A percentile compares a stretch with the other conserved stretches of the same genome.
phyloP scores from a whole-genome alignment of 768 basidiomycete genomes.

The Floccularia luteovirens region DNA sequence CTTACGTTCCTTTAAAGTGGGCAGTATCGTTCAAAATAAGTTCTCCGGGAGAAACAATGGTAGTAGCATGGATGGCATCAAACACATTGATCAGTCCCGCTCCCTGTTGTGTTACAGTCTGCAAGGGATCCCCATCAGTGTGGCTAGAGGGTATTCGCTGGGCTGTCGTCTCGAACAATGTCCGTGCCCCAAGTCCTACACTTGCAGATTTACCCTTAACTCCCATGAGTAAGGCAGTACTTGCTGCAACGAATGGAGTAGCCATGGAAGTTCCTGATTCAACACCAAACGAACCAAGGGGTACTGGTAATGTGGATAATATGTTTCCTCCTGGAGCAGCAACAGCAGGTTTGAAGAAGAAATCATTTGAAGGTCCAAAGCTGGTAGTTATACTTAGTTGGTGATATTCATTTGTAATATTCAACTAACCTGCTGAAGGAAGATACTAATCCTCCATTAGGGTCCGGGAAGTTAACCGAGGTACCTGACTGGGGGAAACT shows the following conservation, averaged over 20 bases:
- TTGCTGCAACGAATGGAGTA: conserved; percentile 38
- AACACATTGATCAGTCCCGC: conserved; percentile 52
- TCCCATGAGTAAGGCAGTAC: conserved; percentile 33
- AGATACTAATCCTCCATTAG: conserved; percentile 48
- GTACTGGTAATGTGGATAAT: conserved; percentile 34
- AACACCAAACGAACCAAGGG: conserved; percentile 29
- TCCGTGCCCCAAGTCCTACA: conserved; percentile 20
- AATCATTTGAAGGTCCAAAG: conserved; percentile 55
- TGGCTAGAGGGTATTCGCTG: conserved; percentile 31
- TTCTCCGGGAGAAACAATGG: conserved; percentile 46
- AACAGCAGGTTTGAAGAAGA: conserved; percentile 48
- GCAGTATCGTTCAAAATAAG: conserved; percentile 61
- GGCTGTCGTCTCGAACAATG: conserved; percentile 43
- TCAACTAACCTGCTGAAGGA: conserved; percentile 32
- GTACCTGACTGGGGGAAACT: conserved; percentile 41
- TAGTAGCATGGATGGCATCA: conserved; percentile 44
- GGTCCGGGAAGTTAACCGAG: conserved; percentile 34
- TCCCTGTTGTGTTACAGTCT: conserved; percentile 46
- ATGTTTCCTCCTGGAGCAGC: conserved; percentile 48
- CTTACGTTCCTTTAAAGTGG: conserved; percentile 37
- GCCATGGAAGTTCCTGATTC: conserved; percentile 39
- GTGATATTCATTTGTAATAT: not conserved
- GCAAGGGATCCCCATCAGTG: conserved; percentile 40
- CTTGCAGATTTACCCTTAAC: conserved; percentile 25
- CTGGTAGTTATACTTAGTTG: conserved; percentile 12